These are phyloP conservation scores for Flaveria brownii DNA, from an alignment of 129 eudicot genomes.

Conservation along the genomic window DNA sequence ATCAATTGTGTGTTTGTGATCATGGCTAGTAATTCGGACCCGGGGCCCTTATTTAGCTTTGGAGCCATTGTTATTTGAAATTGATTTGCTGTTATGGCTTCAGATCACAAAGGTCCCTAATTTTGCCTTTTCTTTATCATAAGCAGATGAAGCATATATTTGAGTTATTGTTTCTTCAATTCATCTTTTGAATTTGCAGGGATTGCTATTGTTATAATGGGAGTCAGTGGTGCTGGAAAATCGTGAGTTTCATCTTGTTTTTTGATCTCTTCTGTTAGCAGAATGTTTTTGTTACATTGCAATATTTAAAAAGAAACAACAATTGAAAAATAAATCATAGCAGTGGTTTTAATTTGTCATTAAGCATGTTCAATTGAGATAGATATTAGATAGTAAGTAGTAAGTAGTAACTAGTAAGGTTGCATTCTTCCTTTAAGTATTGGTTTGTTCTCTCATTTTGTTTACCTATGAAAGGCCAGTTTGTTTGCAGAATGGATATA, in stretches of 20 bases:
- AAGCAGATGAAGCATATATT: neutral
- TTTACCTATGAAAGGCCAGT: too few relatives aligned
- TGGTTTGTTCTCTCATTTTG: too few relatives aligned
- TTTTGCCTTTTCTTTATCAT: neutral
- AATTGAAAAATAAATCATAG: too few relatives aligned
- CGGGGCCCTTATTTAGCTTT: neutral
- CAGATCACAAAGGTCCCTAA: conserved; percentile 18
- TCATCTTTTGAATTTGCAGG: conserved; percentile 40
- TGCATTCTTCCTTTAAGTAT: too few relatives aligned
- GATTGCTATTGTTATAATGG: conserved; percentile 74
- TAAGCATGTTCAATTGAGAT: too few relatives aligned
- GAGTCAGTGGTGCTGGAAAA: conserved; percentile 95
- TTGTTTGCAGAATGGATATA: too few relatives aligned
- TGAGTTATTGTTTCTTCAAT: neutral
- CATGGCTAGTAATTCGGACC: conserved; percentile 1
- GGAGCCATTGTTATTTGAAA: conserved; percentile 5
- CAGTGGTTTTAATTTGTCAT: too few relatives aligned
- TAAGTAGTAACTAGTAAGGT: too few relatives aligned
- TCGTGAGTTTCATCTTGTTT: conserved; percentile 55
- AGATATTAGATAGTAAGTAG: too few relatives aligned
- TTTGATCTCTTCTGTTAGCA: neutral
- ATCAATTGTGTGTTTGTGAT: conserved; percentile 10
- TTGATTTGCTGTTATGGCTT: conserved; percentile 27
- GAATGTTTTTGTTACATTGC: too few relatives aligned
- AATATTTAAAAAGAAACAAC: too few relatives aligned